Evolutionary conservation across 169 alveolate genomes (phyloP).

Genomic region (Eimeria praecox): DNA sequence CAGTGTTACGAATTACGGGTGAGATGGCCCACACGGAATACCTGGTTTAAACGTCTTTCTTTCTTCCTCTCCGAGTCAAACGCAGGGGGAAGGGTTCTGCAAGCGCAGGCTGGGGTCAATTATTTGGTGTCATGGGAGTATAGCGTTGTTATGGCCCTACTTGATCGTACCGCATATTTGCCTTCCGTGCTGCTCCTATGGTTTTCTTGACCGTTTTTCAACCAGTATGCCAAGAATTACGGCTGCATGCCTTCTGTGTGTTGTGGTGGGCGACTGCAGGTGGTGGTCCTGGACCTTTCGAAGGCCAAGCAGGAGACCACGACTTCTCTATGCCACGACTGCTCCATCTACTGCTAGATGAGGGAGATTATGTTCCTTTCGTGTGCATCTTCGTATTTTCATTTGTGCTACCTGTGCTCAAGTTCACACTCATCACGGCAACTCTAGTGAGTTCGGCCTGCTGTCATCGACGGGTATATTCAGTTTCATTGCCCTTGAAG

Average conservation of each 20-base stretch:
- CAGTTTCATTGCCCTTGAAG: conserved; percentile 32
- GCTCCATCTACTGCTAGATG: conserved; percentile 46
- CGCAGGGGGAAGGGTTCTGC: neutral
- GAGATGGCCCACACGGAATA: neutral
- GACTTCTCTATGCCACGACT: conserved; percentile 52
- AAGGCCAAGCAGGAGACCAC: neutral
- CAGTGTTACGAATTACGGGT: conserved; percentile 36
- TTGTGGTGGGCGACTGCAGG: neutral
- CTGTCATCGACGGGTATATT: conserved; percentile 16
- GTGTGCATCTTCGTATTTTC: conserved; percentile 24
- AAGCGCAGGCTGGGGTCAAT: neutral
- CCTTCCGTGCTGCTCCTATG: neutral
- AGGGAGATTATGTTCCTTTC: conserved; percentile 36
- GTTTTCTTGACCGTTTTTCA: neutral
- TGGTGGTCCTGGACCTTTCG: conserved; percentile 27
- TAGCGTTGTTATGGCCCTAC: neutral
- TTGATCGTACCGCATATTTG: neutral
- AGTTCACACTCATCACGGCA: conserved; percentile 42
- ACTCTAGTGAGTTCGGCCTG: conserved; percentile 27
- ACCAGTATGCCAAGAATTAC: neutral
- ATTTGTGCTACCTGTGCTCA: conserved; percentile 58
- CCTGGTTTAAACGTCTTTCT: neutral
- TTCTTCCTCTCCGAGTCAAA: neutral
- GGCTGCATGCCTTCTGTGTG: neutral
- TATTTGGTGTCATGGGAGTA: neutral